These are phyloP conservation scores for Ruellia speciosa DNA, from an alignment of 305 asterid species.

Conservation along the genomic window DNA sequence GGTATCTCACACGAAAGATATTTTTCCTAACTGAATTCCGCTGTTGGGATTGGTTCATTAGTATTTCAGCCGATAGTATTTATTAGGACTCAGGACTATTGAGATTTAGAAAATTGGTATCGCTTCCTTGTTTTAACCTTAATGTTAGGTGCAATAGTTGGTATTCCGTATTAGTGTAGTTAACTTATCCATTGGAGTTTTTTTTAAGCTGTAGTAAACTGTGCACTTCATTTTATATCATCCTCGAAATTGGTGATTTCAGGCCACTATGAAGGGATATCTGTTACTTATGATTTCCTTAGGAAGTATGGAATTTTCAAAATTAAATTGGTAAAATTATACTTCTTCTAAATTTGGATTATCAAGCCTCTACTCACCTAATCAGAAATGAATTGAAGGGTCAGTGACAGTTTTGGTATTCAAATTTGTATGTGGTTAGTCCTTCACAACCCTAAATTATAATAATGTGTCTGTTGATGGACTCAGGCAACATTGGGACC, in stretches of 20 bases:
- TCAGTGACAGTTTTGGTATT: background rate
- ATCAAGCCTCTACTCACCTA: background rate
- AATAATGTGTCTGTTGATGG: slow-evolving; percentile 24
- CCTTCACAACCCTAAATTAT: background rate
- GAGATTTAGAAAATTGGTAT: too few species aligned
- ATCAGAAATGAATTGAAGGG: background rate
- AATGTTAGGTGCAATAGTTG: too few species aligned
- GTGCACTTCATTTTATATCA: too few species aligned
- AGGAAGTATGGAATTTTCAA: background rate
- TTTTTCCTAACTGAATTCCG: background rate
- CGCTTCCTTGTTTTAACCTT: too few species aligned
- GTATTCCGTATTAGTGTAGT: too few species aligned
- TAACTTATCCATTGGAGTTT: too few species aligned
- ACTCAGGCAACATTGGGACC: slow-evolving; percentile 88
- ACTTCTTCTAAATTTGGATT: background rate
- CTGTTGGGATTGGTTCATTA: background rate
- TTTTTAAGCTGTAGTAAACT: too few species aligned
- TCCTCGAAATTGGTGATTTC: too few species aligned
- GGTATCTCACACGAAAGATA: background rate
- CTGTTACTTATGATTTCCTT: background rate
- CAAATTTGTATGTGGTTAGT: background rate
- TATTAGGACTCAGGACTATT: too few species aligned
- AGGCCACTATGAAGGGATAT: too few species aligned
- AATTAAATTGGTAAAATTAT: background rate
- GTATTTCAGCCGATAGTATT: too few species aligned